Evolutionary conservation across 345 rosid genomes (phyloP), one percentile per base, ranked within the genome.

Genomic region (Euphorbia lathyris): DNA sequence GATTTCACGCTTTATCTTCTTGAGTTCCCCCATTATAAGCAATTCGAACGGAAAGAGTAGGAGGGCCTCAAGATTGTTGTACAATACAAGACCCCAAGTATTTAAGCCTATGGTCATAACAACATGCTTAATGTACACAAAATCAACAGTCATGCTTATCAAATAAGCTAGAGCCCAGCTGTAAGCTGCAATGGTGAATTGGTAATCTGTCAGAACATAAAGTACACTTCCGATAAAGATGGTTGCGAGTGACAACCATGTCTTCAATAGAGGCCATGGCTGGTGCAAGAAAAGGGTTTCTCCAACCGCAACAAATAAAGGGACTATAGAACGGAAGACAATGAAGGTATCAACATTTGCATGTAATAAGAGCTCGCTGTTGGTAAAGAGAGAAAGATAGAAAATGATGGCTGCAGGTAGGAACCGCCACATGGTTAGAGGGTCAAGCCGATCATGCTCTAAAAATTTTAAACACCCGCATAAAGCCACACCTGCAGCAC

Each of bases 271-370:
- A 5, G 99, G 98, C 97, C 99, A 95, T 0, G 97, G 99, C 74
- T 89, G 93, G 70, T 80, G 85, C 79, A 95, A 75, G 80, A 82
- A 95, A 27, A 95, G 68, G 5, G 99, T 83, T 74, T 95, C 99
- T 26, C 99, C 98, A 23, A 90, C 65, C 3, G 99, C 99, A 61
- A 95, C 99, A 50, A 90, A 92, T 17, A 95, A 86, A 17, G 99
- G 99, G 70, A 95, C 98, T 14, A 85, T 90, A 0, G 98, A 90
- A 3, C 98, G 98, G 75, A 90, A 95, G 43, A 95, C 98, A 12
- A 95, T 89, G 83, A 95, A 95, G 23, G 99, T 95, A 69, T 95
- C 99, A 25, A 92, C 97, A 80, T 92, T 95, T 9, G 99, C 99
- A 74, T 92, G 98, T 16, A 95, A 92, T 51, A 92, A 87, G 69